These are phyloP conservation scores for Oldenlandia corymbosa DNA, from an alignment of 257 asterid genomes.

Conservation along the genomic window DNA sequence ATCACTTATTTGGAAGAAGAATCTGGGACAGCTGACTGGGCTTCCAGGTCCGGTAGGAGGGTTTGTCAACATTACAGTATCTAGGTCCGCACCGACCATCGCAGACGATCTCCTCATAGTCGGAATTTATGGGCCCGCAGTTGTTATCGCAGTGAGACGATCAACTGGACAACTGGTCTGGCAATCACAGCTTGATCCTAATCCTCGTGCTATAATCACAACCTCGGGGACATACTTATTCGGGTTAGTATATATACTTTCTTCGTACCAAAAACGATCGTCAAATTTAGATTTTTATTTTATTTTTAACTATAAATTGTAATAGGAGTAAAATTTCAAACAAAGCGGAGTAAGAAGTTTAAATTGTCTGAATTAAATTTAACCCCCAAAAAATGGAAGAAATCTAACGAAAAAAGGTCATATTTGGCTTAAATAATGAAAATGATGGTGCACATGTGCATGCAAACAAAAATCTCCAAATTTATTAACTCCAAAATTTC, in stretches of 20 bases:
- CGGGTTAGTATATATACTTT: conserved; percentile 35
- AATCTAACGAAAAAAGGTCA: no score
- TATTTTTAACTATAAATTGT: no score
- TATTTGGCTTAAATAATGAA: no score
- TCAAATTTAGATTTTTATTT: no score
- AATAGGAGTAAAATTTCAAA: no score
- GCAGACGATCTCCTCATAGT: conserved; percentile 39
- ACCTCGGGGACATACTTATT: conserved; percentile 55
- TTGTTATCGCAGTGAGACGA: conserved; percentile 34
- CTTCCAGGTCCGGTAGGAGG: conserved; percentile 20
- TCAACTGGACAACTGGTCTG: conserved; percentile 41
- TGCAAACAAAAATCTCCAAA: no score
- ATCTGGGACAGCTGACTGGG: conserved; percentile 7
- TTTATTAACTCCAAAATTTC: no score
- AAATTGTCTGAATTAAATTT: no score
- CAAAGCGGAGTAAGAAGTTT: no score
- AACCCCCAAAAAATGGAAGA: no score
- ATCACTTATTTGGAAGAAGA: neutral
- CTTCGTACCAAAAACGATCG: no score
- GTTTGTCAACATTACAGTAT: conserved; percentile 8
- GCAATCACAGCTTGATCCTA: conserved; percentile 38
- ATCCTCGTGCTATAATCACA: conserved; percentile 41
- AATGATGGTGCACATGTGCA: no score
- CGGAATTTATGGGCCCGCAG: conserved; percentile 43
- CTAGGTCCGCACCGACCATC: conserved; percentile 46